Conservation (phyloP, 805 yeast genomes). For the Starmerella vitae region DNA sequence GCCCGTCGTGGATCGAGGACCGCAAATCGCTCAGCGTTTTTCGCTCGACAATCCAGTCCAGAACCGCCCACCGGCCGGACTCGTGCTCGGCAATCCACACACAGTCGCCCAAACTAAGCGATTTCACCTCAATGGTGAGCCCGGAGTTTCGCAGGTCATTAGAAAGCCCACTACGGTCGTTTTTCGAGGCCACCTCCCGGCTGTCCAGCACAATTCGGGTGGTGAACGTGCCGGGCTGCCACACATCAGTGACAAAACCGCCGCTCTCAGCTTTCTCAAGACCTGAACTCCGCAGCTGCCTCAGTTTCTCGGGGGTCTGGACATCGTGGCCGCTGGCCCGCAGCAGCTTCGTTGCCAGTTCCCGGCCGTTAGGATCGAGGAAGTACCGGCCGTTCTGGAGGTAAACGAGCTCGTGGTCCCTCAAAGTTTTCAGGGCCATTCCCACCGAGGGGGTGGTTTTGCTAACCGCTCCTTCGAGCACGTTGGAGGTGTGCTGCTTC, state of each 20-base stretch:
- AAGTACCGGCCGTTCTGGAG: constrained; percentile 30
- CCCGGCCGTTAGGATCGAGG: constrained; percentile 56
- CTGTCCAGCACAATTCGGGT: constrained; percentile 59
- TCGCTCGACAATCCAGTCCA: constrained; percentile 79
- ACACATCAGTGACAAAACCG: constrained; percentile 25
- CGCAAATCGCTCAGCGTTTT: constrained; percentile 81
- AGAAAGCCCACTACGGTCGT: constrained; percentile 58
- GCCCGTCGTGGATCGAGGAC: constrained; percentile 68
- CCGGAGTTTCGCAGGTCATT: constrained; percentile 39
- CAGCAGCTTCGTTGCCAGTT: constrained; percentile 45
- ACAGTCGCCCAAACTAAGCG: constrained; percentile 75
- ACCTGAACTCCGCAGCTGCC: neutral
- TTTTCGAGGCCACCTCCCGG: constrained; percentile 60
- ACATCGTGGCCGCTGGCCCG: constrained; percentile 38
- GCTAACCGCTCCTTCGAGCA: constrained; percentile 16
- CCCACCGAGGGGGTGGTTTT: constrained; percentile 15
- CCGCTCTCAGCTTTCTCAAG: neutral
- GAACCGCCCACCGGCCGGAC: constrained; percentile 48
- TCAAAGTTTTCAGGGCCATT: constrained; percentile 40
- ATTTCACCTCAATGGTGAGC: constrained; percentile 38
- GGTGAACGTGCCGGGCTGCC: constrained; percentile 51
- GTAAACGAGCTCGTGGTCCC: constrained; percentile 48
- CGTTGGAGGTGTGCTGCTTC: constrained; percentile 17
- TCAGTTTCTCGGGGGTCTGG: neutral
- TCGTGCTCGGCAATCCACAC: constrained; percentile 73